phyloP scores from a whole-genome alignment of 306 rosid species.

The Citrullus mucosospermus region DNA sequence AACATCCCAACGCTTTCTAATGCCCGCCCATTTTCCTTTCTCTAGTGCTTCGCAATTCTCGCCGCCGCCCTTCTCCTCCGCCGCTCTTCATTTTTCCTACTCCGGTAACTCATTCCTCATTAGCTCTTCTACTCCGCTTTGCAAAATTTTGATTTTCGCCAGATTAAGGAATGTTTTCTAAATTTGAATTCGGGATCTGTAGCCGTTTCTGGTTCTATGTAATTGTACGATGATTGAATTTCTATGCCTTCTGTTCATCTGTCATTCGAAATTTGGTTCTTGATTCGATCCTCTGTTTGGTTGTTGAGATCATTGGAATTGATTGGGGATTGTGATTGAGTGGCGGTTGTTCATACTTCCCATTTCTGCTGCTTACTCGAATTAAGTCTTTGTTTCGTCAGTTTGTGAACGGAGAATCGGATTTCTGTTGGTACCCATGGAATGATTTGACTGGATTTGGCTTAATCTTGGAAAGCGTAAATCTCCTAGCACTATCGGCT shows the following conservation, averaged over 20 bases:
- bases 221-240: background rate
- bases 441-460: background rate
- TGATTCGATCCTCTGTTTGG: background rate
- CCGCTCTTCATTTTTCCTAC: background rate
- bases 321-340: background rate
- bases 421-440: background rate
- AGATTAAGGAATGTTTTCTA: background rate
- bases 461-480: background rate
- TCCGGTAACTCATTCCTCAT: background rate
- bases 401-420: background rate
- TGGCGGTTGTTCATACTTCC: background rate
- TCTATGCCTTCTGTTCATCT: background rate
- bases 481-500: background rate
- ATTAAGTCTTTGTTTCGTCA: background rate
- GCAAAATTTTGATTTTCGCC: background rate
- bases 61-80: background rate
- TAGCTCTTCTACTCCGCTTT: background rate
- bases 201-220: background rate
- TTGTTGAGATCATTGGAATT: background rate
- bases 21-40: background rate
- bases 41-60: background rate
- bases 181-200: background rate
- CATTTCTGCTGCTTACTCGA: background rate
- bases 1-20: background rate
- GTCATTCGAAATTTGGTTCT: background rate